Evolutionary conservation across 1,284 basidiomycete genomes (phyloP).

Genomic region (Ustilago lituana): DNA sequence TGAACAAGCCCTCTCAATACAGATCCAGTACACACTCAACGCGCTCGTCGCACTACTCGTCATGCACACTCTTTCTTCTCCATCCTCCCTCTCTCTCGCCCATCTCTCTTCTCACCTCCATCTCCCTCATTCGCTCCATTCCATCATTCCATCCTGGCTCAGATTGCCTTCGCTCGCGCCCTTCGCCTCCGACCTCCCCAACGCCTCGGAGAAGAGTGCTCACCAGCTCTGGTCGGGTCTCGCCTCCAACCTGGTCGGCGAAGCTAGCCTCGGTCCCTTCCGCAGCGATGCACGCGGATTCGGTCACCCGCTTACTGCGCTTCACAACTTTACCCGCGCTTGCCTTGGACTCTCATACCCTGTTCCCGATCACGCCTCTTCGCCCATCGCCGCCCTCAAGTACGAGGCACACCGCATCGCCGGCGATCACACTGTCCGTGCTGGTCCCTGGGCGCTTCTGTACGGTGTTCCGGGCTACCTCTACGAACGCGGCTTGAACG

Average conservation of each 20-base stretch:
- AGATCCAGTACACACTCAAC: constrained; percentile 52
- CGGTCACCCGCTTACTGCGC: constrained; percentile 57
- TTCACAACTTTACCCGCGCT: constrained; percentile 57
- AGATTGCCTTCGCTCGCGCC: constrained; percentile 46
- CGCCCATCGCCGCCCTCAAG: constrained; percentile 34
- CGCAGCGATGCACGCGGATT: constrained; percentile 58
- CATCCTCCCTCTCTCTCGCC: constrained; percentile 52
- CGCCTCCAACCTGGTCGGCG: constrained; percentile 22
- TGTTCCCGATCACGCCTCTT: constrained; percentile 29
- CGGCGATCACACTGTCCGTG: constrained; percentile 2
- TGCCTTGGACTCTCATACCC: constrained; percentile 55
- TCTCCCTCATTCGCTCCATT: constrained; percentile 47
- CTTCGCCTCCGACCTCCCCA: constrained; percentile 55
- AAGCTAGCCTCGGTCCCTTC: constrained; percentile 49
- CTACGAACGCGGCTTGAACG: constrained; percentile 50
- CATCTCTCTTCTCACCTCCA: constrained; percentile 55
- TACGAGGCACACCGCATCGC: constrained; percentile 16
- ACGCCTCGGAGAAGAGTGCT: constrained; percentile 43
- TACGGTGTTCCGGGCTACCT: constrained; percentile 38
- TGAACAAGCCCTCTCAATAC: constrained; percentile 29
- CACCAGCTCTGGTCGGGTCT: constrained; percentile 29
- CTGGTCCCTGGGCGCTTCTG: constrained; percentile 45
- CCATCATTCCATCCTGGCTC: constrained; percentile 54
- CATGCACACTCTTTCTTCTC: constrained; percentile 55
- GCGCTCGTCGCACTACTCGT: constrained; percentile 49